Percentiles rank a stretch among this genome's conserved stretches.
Evolutionary conservation across 352 stramenopile genomes (phyloP).

Genomic region (Pythium sukuiense): DNA sequence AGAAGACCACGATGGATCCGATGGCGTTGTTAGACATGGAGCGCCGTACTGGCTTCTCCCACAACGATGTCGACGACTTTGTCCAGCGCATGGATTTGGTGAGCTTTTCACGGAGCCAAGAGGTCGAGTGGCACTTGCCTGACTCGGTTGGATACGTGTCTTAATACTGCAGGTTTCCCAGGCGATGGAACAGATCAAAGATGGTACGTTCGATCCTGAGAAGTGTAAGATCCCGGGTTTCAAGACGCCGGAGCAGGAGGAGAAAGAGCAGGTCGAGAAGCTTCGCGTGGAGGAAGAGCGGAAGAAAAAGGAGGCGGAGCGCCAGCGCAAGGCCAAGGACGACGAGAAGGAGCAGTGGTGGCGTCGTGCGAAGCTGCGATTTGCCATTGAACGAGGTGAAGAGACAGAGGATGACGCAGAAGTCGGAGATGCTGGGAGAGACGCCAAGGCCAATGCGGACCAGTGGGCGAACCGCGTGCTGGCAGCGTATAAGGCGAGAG

Average conservation of each 20-base stretch:
- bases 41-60: conserved; percentile 57
- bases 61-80: conserved; percentile 76
- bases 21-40: conserved; percentile 70
- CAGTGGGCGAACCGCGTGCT: conserved; percentile 62
- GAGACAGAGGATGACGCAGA: conserved; percentile 21
- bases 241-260: conserved; percentile 74
- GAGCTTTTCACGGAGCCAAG: neutral
- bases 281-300: conserved; percentile 40
- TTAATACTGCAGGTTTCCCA: conserved; percentile 45
- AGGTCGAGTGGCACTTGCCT: no score
- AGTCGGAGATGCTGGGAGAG: conserved; percentile 10
- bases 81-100: conserved; percentile 69
- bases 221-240: conserved; percentile 82
- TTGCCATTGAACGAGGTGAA: conserved; percentile 32
- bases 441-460: conserved; percentile 23
- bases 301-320: conserved; percentile 44
- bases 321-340: conserved; percentile 39
- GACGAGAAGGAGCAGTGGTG: conserved; percentile 75
- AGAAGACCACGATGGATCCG: conserved; percentile 46
- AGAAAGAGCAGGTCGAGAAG: conserved; percentile 42
- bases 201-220: conserved; percentile 71
- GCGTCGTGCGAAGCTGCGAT: conserved; percentile 58
- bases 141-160: no score
- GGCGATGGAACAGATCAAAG: conserved; percentile 81
- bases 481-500: conserved; percentile 64